Base-by-base conservation (phyloP, 495 filamentous ascomycete species). In the Astrothelium macrocarpum region DNA sequence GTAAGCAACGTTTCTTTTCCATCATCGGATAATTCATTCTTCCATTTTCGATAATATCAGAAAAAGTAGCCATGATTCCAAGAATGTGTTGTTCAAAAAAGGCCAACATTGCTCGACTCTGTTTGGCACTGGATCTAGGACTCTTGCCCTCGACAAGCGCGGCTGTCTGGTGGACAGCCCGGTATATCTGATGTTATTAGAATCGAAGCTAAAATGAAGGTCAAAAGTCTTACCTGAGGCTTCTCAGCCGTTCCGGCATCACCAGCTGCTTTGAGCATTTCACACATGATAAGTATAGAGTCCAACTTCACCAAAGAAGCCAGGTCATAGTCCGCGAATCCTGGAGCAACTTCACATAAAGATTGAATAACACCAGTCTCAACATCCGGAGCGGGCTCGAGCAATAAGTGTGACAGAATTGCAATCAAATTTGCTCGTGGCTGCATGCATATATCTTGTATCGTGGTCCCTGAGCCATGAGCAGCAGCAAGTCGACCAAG, bases 31-130 rank as follows among this genome's bases (percentile, higher is more conserved):
- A 78, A 66, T 78, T 73, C 16, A 79, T 78, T 65, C 79, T 76
- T 9, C 82, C 78, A 69, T 91, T 88, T 69, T 90, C 95, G 60
- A 99, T 85, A 12, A 84, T 81, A 66, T 93, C 87, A 5, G 88
- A 87, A 62, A 97, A 84, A 53, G 88, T 84, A 20, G 87, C 82
- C 72, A 95, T 91, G 62, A 97, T 82, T n/a, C 90, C 93, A 25
- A 97, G 83, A 28, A 93, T 85, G 75, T 96, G 87, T 18, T 81
- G 80, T 62, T 95, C 87, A 53, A 97, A 84, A 73, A 95, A 97
- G n/a, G 77, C 72, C 2, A 83, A 86, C 20, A 95, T 74, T n/a
- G 82, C 73, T 46, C 84, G 78, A 20, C 78, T 70, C 53, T 77
- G 80, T 67, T 85, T 88, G 11, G 75, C 71, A 16, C 72, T 71